phyloP scores from a whole-genome alignment of 352 stramenopile genomes.

The Globisporangium carolinianum region DNA sequence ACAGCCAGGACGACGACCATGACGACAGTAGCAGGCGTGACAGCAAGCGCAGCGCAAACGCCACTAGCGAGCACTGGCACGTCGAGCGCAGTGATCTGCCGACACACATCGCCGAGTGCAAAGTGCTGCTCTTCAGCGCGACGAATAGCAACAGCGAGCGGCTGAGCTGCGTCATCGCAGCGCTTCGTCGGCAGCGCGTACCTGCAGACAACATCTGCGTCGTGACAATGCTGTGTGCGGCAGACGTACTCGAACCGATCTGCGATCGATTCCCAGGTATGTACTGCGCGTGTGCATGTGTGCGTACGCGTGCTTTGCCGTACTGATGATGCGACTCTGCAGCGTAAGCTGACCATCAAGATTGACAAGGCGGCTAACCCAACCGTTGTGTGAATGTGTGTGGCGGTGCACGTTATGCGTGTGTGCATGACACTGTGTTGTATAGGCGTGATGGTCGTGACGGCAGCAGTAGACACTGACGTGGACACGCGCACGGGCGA shows the following conservation, averaged over 20 bases:
- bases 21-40: neutral
- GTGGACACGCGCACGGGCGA: conserved; percentile 14
- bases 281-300: neutral
- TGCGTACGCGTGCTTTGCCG: neutral
- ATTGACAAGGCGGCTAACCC: no score
- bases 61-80: conserved; percentile 3
- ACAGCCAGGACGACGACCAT: neutral
- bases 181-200: conserved; percentile 15
- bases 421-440: conserved; percentile 2
- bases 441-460: conserved; percentile 31
- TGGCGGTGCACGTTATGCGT: neutral
- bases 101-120: conserved; percentile 21
- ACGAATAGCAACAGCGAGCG: conserved; percentile 19
- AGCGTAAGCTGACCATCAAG: neutral
- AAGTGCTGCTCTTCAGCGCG: conserved; percentile 30
- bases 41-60: neutral
- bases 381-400: neutral
- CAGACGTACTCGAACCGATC: conserved; percentile 23
- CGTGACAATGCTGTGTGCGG: conserved; percentile 25
- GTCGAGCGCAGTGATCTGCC: conserved; percentile 30
- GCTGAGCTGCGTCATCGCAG: conserved; percentile 31
- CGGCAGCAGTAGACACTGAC: conserved; percentile 25
- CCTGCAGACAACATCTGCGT: conserved; percentile 29
- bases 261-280: conserved; percentile 31
- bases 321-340: neutral